Evolutionary conservation across 345 rosid species (phyloP), one percentile per base, ranked within the genome.

Genomic region (Pistacia integerrima): DNA sequence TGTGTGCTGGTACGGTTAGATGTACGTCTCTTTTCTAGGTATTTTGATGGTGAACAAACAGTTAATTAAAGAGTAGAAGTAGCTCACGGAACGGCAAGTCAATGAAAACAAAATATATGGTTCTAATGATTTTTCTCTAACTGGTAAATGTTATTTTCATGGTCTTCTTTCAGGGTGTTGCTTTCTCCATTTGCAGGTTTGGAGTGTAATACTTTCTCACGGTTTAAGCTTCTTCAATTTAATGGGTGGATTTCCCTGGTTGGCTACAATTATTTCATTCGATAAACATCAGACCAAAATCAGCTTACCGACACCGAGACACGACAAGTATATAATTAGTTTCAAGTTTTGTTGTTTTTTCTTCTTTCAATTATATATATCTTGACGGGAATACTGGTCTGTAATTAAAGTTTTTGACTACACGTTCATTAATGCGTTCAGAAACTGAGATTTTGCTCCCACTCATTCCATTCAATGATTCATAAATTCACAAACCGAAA

Each of bases 21-120:
- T 49, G 71, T 25, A 51, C 72, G 9, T 67, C 70, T 1, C 13
- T 44, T 44, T 44, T 51, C 17, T 38, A 38, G 41, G 35, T 20
- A 2, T 14, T 25, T 49, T 67, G 44, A 28, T 49, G 1, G 22
- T 14, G 28, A 51, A 58, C 25, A 2, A 30, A 12, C 0, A 36
- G 2, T 22, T 22, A 22, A 22, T 22, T 22, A 11, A 3, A 36
- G 67, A 69, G 18, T 4, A 69, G 72, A 69, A 30, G 56, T 17
- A 3, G 72, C 44, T 18, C 22, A 69, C 60, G 72, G 22, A 30
- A 69, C 72, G 72, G 72, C 57, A 51, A 4, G 20, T 16, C 44
- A 61, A 14, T 13, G 17, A 52, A 16, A 52, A 52, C 2, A 22
- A 38, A 52, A 52, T 52, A 13, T 52, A 12, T 13, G 56, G 41